Percentiles rank a stretch among this genome's conserved stretches.
Evolutionary conservation across 495 filamentous ascomycete species (phyloP).

Genomic region (Tricharina praecox): DNA sequence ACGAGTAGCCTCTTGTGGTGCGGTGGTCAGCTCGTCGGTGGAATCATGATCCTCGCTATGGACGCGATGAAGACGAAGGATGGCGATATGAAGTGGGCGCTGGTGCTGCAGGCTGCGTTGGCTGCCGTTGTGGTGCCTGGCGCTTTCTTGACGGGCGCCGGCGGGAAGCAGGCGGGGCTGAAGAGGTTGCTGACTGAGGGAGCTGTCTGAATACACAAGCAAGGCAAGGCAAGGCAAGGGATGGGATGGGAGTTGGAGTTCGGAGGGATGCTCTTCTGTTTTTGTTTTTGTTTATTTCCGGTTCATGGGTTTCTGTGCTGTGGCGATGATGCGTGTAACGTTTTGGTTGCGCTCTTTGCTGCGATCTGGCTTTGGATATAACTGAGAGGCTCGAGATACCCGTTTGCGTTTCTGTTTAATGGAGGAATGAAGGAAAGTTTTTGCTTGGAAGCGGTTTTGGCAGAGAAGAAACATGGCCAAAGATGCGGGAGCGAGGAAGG

Average conservation of each 20-base stretch:
- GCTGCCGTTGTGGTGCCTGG: conserved; percentile 2
- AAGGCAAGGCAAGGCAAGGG: too few species aligned
- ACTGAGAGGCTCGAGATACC: too few species aligned
- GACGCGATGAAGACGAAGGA: conserved; percentile 49
- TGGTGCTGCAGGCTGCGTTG: background rate
- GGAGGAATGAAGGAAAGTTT: too few species aligned
- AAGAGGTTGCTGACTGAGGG: background rate
- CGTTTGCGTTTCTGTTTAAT: too few species aligned
- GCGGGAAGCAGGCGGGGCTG: background rate
- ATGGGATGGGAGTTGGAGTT: background rate
- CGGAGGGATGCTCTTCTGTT: background rate
- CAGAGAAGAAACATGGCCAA: too few species aligned
- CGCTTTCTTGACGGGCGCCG: background rate
- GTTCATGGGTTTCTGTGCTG: background rate
- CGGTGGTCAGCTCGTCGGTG: conserved; percentile 64
- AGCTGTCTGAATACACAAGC: background rate
- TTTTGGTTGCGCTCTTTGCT: background rate
- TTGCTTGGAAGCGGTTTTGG: too few species aligned
- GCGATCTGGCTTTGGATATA: background rate
- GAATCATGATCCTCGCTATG: conserved; percentile 63
- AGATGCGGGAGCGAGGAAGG: too few species aligned
- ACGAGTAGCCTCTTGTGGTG: conserved; percentile 69
- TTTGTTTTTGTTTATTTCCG: background rate
- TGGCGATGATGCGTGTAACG: background rate
- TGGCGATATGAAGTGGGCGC: conserved; percentile 4